Percentiles rank a stretch among this genome's conserved stretches.
Conservation (phyloP, 768 basidiomycete species). For the Boletus vinaceobasis region DNA sequence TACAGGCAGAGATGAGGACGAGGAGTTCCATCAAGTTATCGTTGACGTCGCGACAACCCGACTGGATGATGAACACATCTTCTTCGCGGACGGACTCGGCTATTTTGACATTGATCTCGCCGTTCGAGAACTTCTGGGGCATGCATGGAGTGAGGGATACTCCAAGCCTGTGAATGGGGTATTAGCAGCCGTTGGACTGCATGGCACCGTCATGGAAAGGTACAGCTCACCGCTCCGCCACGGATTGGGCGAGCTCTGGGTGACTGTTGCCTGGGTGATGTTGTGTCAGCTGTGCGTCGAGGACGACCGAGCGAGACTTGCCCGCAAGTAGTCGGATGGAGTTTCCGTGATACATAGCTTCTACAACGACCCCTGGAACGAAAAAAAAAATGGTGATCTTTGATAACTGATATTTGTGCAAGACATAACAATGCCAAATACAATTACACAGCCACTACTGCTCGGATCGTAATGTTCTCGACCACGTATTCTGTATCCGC, state of each 20-base stretch:
- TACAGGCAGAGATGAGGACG: constrained; percentile 97
- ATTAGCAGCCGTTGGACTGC: constrained; percentile 49
- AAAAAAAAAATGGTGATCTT: constrained; percentile 6
- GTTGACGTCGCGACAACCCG: constrained; percentile 84
- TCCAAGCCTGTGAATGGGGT: constrained; percentile 69
- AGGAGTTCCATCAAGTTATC: constrained; percentile 98
- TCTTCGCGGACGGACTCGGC: constrained; percentile 94
- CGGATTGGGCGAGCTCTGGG: constrained; percentile 91
- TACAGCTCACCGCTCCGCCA: constrained; percentile 93
- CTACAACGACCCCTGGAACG: constrained; percentile 17
- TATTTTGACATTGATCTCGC: constrained; percentile 94
- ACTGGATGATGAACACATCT: constrained; percentile 98
- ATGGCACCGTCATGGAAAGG: constrained; percentile 35
- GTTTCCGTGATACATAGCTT: constrained; percentile 76
- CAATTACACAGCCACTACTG: constrained; percentile 46
- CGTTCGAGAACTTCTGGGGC: constrained; percentile 89
- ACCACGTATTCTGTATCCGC: constrained; percentile 97
- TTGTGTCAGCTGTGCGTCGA: constrained; percentile 7
- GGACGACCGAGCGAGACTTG: constrained; percentile 31
- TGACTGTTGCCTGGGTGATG: constrained; percentile 85
- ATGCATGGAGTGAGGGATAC: constrained; percentile 82
- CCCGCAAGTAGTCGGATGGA: constrained; percentile 74
- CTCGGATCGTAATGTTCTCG: constrained; percentile 84
- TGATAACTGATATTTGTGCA: constrained; percentile 7
- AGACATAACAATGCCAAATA: constrained; percentile 31